Evolutionary conservation across 1,284 basidiomycete genomes (phyloP), one percentile per base, ranked within the genome.

Genomic region (Ceratobasidium sp.): DNA sequence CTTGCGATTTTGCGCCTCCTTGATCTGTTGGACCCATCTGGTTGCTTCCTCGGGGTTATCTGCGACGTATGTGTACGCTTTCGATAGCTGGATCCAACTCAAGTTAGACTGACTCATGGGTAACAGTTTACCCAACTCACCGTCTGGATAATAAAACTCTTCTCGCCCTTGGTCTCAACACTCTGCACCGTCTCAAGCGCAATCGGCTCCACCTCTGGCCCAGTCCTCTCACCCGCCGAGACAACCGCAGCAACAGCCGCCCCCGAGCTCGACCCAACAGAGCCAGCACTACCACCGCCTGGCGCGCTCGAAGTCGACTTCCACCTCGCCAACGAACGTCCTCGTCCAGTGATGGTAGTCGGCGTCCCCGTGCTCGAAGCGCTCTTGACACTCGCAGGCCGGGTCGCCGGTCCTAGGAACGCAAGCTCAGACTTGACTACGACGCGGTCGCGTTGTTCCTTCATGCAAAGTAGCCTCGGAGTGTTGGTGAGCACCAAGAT

Each of bases 161-260:
- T 75, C 51, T 80, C 80, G 9, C 80, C 79, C 71, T 80, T 80
- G 13, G 46, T 40, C 46, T 80, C 79, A 6, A 79, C 79, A 28
- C 40, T 69, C 75, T 55, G 58, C 15, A 80, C 40, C 9, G 80
- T 66, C 51, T 78, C 61, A n/a, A n/a, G 70, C 10, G 55, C 26
- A 12, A 53, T 26, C 2, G 40, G 40, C 6, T 63, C 60, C 15
- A 56, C 13, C 26, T 72, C 70, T 13, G 42, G 23, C 23, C 23
- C 40, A 7, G 12, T 46, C 18, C 49, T 46, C 49, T 51, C 66
- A n/a, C n/a, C n/a, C n/a, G n/a, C n/a, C n/a, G n/a, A n/a, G n/a
- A n/a, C n/a, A n/a, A n/a, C n/a, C n/a, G 46, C 44, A 6, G 40
- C 33, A 3, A n/a, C n/a, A 49, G 49, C 55, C 49, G 68, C 49